Evolutionary conservation across 169 alveolate species (phyloP).

Genomic region (Plasmodium billcollinsi): DNA sequence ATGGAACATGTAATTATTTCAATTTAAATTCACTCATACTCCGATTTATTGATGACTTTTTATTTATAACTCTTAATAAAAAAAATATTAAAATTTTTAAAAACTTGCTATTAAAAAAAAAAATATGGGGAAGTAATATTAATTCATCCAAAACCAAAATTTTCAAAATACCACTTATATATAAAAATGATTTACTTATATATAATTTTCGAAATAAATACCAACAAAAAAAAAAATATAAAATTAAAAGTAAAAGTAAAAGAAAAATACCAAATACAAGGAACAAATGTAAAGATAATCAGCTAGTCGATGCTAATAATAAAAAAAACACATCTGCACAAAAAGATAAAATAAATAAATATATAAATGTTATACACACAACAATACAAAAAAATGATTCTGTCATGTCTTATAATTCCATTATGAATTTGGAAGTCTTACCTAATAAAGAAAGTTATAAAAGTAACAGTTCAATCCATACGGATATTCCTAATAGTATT

Average conservation of each 20-base stretch:
- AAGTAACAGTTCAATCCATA: too few relatives aligned
- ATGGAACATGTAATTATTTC: background rate
- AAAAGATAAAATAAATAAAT: too few relatives aligned
- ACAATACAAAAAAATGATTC: too few relatives aligned
- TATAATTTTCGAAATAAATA: background rate
- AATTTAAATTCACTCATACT: conserved; percentile 41
- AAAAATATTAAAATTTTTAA: conserved; percentile 48
- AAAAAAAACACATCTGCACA: background rate
- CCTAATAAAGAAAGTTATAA: too few relatives aligned
- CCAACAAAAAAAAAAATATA: background rate
- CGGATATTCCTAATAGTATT: too few relatives aligned
- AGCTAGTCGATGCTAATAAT: background rate
- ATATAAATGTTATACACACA: too few relatives aligned
- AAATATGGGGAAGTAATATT: conserved; percentile 76
- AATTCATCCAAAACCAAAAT: conserved; percentile 66
- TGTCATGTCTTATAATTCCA: too few relatives aligned
- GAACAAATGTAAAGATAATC: background rate
- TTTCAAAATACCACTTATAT: conserved; percentile 65
- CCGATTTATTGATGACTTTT: conserved; percentile 70
- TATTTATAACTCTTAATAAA: conserved; percentile 62
- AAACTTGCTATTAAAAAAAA: conserved; percentile 38
- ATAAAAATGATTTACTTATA: conserved; percentile 15
- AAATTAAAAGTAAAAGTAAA: background rate
- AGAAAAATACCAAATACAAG: background rate
- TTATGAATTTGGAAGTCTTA: too few relatives aligned